Base-by-base conservation (phyloP, 768 basidiomycete species). In the Pisolithus albus region DNA sequence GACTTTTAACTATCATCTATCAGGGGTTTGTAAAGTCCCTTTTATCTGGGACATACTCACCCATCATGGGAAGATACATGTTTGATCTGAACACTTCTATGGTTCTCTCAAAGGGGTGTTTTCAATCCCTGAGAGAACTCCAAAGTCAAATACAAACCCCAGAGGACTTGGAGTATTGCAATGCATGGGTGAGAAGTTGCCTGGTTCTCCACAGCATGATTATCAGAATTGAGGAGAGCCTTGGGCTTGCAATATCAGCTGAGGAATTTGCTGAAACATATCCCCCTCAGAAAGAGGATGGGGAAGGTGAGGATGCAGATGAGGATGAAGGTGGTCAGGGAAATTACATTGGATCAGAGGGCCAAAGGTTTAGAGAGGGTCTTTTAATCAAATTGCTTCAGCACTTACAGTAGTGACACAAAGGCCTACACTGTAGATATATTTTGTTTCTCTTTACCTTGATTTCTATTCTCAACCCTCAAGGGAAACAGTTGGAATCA, bases 181-280 rank as follows among this genome's bases (percentile, higher is more conserved):
- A 51, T 23, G 18, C 30, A 26, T 60, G 53, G 56, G 41, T 43
- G 9, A 0, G 7, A 19, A 41, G 41, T 19, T 56, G 39, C 1
- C 34, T 60, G 4, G 44, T 57, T 1, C 39, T 60, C 13, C 43
- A 60, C 34, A 60, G 59, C 18, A 57, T 59, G 52, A 59, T 59
- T 0, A 28, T 59, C 11, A 38, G 56, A 5, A 56, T 56, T 30
- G 56, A 58, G 9, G 52, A 57, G 13, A 6, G 43, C 8, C 46
- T 56, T 24, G 32, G 7, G 7, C 8, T 55, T 1, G 28, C 30
- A 32, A 9, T 11, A 32, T 32, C 30, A 32, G 30, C 30, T 32
- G 30, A 32, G 10, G 30, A 32, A 11, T 32, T 32, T 32, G 30
- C 30, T 32, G 30, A 11, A 11, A 11, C 30, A 32, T 32, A 9